phyloP scores from a whole-genome alignment of 306 rosid genomes.

The Mimosa bimucronata region DNA sequence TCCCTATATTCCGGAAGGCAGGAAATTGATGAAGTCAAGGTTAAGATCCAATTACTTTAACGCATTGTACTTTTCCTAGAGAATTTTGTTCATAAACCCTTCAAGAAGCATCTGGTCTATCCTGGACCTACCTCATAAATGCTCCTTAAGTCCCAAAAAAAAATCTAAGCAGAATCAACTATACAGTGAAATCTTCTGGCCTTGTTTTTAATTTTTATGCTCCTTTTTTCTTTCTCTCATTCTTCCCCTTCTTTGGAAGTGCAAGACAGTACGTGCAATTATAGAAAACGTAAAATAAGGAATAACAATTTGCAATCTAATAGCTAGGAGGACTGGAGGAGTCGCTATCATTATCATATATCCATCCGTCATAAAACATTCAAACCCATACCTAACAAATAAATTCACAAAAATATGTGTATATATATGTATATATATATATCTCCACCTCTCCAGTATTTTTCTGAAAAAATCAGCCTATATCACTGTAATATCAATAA shows the following conservation, averaged over 20 bases:
- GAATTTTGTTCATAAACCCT: slow-evolving; percentile 38
- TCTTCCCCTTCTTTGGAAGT: neutral
- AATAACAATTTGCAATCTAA: slow-evolving; percentile 18
- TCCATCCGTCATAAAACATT: slow-evolving; percentile 28
- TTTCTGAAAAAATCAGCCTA: neutral
- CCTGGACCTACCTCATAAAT: slow-evolving; percentile 35
- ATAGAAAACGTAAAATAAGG: neutral
- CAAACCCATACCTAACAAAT: slow-evolving; percentile 41
- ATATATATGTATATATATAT: too few relatives aligned
- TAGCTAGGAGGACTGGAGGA: slow-evolving; percentile 9
- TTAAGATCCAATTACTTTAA: slow-evolving; percentile 27
- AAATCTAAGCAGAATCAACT: slow-evolving; percentile 2
- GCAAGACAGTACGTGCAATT: slow-evolving; percentile 29
- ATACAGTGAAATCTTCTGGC: neutral
- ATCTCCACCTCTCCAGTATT: neutral
- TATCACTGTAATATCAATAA: slow-evolving; percentile 21
- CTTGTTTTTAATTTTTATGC: neutral
- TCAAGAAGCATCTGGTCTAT: slow-evolving; percentile 35
- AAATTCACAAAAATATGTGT: neutral
- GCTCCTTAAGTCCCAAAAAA: slow-evolving; percentile 26
- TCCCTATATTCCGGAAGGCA: slow-evolving; percentile 18
- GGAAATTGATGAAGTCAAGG: slow-evolving; percentile 31
- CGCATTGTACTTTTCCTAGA: neutral
- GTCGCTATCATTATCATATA: slow-evolving; percentile 41
- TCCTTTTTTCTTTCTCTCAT: neutral